Evolutionary conservation across 306 rosid genomes (phyloP), one percentile per base, ranked within the genome.

Genomic region (Glycyrrhiza uralensis): DNA sequence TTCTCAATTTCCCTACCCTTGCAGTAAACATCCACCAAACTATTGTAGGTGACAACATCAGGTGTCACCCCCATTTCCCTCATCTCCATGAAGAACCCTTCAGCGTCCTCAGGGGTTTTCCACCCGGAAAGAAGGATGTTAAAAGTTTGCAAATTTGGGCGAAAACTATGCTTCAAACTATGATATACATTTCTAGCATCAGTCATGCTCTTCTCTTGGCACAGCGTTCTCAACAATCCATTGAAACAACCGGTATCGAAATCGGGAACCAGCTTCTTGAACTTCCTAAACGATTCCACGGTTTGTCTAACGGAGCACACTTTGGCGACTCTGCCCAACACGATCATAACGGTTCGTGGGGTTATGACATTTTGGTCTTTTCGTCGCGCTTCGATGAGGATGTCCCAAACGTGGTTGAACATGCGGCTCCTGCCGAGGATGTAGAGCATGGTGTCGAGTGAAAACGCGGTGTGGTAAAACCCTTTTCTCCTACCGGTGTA

Each of bases 101-200:
- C 94, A 4, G 98, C 97, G 36, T 93, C 97, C 66, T 91, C 94
- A 0, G 82, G 14, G 20, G 90, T 85, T 70, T 94, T 94, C 98
- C 98, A 94, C 32, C 97, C 97, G 0, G 94, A 89, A 23, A 94
- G 83, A 18, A 91, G 86, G 41, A 94, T 91, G 56, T 89, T 91
- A 71, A 87, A 94, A 30, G 98, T 94, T 4, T 85, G 92, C 83
- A 91, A 73, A 76, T 86, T 86, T 0, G 97, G 92, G 7, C 65
- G 83, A 74, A 91, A 94, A 12, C 32, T 52, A 24, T 78, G 77
- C 90, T 91, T 94, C 82, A 94, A 80, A 72, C 83, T 69, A 56
- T 87, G 96, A 72, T 94, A 94, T n/a, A 91, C 95, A 30, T 94
- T 94, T 61, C 97, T 87, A 0, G 95, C 98, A 80, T 91, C 98